Conservation (phyloP, 441 rosid genomes). For the Monsonia emarginata region DNA sequence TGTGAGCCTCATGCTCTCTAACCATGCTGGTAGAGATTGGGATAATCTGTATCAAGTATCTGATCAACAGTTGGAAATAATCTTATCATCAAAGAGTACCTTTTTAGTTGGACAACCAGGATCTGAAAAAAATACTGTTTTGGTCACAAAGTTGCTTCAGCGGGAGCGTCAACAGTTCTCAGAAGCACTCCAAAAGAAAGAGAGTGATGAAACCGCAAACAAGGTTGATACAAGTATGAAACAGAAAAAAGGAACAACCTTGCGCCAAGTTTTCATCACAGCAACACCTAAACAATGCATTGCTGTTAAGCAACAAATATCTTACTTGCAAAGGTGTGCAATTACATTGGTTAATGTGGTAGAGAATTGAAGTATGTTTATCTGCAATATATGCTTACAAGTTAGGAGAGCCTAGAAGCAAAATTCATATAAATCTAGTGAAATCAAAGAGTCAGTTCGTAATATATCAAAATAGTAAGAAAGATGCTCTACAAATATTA, state of each 20-base stretch:
- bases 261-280: constrained; percentile 44
- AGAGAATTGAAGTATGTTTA: background rate
- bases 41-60: constrained; percentile 44
- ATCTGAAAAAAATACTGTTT: constrained; percentile 47
- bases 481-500: background rate
- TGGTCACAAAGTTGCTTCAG: constrained; percentile 35
- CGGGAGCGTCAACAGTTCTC: constrained; percentile 27
- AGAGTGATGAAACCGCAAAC: background rate
- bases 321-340: constrained; percentile 36
- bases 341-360: background rate
- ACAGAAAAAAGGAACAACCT: constrained; percentile 7
- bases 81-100: constrained; percentile 25
- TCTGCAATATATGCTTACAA: background rate
- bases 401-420: background rate
- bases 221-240: background rate
- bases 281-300: constrained; percentile 39
- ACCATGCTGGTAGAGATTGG: constrained; percentile 27
- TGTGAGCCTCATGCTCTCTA: constrained; percentile 32
- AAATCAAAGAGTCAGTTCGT: background rate
- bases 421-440: background rate
- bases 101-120: constrained; percentile 51
- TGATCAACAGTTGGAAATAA: constrained; percentile 30
- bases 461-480: background rate
- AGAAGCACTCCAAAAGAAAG: constrained; percentile 17
- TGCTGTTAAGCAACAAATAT: constrained; percentile 34